phyloP scores from a whole-genome alignment of 305 asterid genomes.

The Fraxinus velutina region DNA sequence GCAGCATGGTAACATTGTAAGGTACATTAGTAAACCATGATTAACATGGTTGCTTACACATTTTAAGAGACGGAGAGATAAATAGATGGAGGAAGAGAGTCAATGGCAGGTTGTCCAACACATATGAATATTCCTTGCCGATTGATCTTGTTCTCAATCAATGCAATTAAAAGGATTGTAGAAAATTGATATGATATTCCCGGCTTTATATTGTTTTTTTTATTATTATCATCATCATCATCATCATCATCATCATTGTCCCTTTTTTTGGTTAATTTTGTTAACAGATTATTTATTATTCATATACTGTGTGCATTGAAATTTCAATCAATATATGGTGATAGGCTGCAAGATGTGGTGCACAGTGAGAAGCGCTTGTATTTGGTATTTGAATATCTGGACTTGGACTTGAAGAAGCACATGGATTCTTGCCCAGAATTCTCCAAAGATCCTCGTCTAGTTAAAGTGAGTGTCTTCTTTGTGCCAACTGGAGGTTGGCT shows the following conservation, averaged over 20 bases:
- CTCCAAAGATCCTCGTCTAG: conserved; percentile 72
- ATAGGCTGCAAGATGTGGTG: conserved; percentile 98
- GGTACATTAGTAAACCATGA: conserved; percentile 35
- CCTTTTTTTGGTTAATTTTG: background rate
- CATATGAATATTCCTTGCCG: conserved; percentile 6
- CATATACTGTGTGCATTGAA: background rate
- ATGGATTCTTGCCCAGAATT: conserved; percentile 97
- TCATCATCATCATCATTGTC: too few species aligned
- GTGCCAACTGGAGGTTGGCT: conserved; percentile 14
- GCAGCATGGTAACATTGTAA: conserved; percentile 95
- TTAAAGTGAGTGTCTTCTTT: conserved; percentile 64
- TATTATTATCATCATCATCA: too few species aligned
- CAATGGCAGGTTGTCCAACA: conserved; percentile 6
- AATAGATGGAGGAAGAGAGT: conserved; percentile 4
- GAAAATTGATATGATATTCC: background rate
- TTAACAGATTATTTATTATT: conserved; percentile 2
- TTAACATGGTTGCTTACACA: conserved; percentile 16
- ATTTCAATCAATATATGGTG: conserved; percentile 17
- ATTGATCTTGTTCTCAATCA: background rate
- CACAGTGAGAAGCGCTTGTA: conserved; percentile 93
- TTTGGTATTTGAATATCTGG: conserved; percentile 94
- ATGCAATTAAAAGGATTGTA: background rate
- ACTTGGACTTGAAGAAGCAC: conserved; percentile 94
- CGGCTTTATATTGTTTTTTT: background rate
- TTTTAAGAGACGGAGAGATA: background rate